Conservation (phyloP, 2,329 filamentous ascomycete species). For the Trichoderma sp. region DNA sequence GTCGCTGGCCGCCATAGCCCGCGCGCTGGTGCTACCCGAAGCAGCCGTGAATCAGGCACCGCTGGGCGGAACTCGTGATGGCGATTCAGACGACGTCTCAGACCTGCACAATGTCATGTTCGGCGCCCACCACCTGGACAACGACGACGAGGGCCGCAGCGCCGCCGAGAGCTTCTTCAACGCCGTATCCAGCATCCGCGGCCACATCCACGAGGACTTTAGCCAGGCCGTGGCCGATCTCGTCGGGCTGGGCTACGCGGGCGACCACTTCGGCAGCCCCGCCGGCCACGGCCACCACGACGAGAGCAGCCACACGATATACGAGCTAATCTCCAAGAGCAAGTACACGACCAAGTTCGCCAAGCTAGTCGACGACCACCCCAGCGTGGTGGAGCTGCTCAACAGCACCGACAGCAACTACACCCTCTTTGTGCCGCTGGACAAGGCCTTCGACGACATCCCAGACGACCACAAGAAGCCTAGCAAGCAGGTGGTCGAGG, state of each 20-base stretch:
- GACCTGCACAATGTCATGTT: conserved; percentile 15
- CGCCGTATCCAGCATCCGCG: conserved; percentile 16
- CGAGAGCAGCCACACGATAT: conserved; percentile 60
- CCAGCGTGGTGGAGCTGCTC: conserved; percentile 71
- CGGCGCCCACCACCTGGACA: conserved; percentile 15
- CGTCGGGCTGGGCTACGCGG: conserved; percentile 14
- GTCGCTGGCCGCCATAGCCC: conserved; percentile 26
- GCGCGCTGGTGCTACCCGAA: conserved; percentile 26
- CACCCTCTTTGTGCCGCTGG: conserved; percentile 80
- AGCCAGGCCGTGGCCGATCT: conserved; percentile 7
- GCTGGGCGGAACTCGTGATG: background rate
- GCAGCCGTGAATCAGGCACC: conserved; percentile 25
- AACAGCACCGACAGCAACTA: conserved; percentile 76
- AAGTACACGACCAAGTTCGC: conserved; percentile 79
- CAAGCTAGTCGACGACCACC: conserved; percentile 72
- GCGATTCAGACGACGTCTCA: background rate
- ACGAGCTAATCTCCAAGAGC: conserved; percentile 74
- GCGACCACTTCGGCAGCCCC: conserved; percentile 6
- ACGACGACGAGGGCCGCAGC: conserved; percentile 2
- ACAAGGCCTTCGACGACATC: conserved; percentile 72
- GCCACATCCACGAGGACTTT: conserved; percentile 26
- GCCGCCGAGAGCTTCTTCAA: conserved; percentile 23
- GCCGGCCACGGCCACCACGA: conserved; percentile 1
- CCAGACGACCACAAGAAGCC: conserved; percentile 61
- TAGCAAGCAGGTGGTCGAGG: conserved; percentile 70